These are phyloP conservation scores for Phlebiopsis gigantea DNA, from an alignment of 768 basidiomycete genomes.

Conservation along the genomic window DNA sequence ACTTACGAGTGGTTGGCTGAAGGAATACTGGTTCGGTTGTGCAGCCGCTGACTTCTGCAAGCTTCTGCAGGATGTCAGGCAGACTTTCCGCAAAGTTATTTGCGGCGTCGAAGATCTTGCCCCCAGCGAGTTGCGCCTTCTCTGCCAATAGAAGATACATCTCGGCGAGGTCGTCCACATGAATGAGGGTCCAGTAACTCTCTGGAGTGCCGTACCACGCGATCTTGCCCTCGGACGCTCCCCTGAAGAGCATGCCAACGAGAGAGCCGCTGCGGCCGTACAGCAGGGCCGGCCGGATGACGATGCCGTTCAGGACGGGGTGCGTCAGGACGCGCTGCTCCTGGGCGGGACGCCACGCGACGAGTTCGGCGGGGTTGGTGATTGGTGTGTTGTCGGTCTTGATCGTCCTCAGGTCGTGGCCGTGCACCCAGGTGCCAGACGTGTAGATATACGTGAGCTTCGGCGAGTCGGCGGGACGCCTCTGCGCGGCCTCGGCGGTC, in stretches of 20 bases:
- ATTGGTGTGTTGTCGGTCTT: constrained; percentile 33
- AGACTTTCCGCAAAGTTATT: constrained; percentile 37
- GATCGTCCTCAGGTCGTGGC: constrained; percentile 29
- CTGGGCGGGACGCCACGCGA: constrained; percentile 29
- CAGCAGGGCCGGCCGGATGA: constrained; percentile 38
- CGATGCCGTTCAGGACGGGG: constrained; percentile 35
- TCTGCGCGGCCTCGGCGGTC: constrained; percentile 21
- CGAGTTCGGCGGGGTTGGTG: constrained; percentile 19
- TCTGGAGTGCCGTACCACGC: constrained; percentile 32
- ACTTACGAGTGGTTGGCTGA: constrained; percentile 32
- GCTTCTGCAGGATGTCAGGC: constrained; percentile 34
- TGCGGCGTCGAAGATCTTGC: constrained; percentile 36
- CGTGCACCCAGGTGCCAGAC: constrained; percentile 41
- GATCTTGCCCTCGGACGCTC: constrained; percentile 26
- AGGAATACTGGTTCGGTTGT: constrained; percentile 30
- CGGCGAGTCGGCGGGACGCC: constrained; percentile 27
- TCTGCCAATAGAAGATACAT: constrained; percentile 36
- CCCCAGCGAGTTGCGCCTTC: constrained; percentile 29
- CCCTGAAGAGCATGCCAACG: constrained; percentile 28
- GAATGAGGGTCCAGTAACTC: constrained; percentile 31
- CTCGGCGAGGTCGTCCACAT: constrained; percentile 43
- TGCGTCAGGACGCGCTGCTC: constrained; percentile 29
- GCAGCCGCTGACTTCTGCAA: constrained; percentile 34
- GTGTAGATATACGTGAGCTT: constrained; percentile 42
- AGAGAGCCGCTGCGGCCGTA: constrained; percentile 40